Base-by-base conservation (phyloP, 345 rosid genomes). In the Draba incana region DNA sequence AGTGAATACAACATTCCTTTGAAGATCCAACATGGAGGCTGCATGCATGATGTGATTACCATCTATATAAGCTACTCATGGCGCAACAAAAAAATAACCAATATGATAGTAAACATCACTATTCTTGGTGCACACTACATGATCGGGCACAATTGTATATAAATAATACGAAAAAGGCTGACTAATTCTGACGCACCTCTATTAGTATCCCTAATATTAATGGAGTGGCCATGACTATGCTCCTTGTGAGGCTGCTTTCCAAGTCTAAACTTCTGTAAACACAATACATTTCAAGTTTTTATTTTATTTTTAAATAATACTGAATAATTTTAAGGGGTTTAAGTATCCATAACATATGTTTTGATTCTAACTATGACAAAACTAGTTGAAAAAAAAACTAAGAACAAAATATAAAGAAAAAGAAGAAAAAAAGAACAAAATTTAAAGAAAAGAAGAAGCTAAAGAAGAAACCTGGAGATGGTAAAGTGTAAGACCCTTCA, bases 181-280 rank as follows among this genome's bases (percentile, higher is more conserved):
- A 31, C 42, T 3, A 35, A 55, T 81, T 85, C 49, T 84, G 82
- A 30, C 84, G 49, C 11, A 74, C 84, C 74, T 88, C 92, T 73
- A 76, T 78, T 61, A 84, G 92, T 85, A 77, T 94, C 92, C 79
- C 56, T 72, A 38, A 47, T 64, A 14, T 81, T n/a, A n/a, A n/a
- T 76, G 28, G 96, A 80, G 76, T 87, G 96, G 80, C 84, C 87
- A 24, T 60, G 77, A 66, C 47, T 75, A 58, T 76, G 83, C 57
- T 88, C 96, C 78, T 83, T 91, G 70, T 93, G 93, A 4, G 85
- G 85, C 61, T 88, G 93, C 83, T 85, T 91, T 61, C 97, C 97
- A 66, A 91, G 77, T 58, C 97, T 87, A 74, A 88, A 91, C 57
- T 88, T 91, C 97, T 91, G 88, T 60, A 72, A 20, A 35, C 38